A percentile compares a stretch with the other conserved stretches of the same genome.
Evolutionary conservation across 768 basidiomycete genomes (phyloP).

Genomic region (Tylopilus sp.): DNA sequence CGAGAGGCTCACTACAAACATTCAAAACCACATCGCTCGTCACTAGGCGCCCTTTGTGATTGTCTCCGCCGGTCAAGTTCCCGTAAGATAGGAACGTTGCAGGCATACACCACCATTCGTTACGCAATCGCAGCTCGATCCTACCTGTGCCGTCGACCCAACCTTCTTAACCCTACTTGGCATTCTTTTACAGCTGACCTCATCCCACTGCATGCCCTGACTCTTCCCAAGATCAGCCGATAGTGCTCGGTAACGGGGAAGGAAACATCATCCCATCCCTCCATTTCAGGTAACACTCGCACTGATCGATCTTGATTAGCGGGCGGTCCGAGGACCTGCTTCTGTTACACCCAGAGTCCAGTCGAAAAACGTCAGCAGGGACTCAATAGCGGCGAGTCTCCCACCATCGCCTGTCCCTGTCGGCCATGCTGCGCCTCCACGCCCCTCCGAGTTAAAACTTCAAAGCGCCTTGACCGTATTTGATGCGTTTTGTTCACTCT

Average conservation of each 20-base stretch:
- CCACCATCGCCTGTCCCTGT: slow-evolving; percentile 9
- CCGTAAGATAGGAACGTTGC: not conserved
- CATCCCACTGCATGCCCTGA: not conserved
- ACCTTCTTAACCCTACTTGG: not conserved
- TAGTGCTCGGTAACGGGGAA: slow-evolving; percentile 1
- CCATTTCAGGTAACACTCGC: not conserved
- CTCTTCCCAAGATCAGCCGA: slow-evolving; percentile 9
- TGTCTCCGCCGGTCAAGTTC: not conserved
- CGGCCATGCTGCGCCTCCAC: not conserved
- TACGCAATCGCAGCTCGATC: not conserved
- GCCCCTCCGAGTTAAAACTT: not conserved
- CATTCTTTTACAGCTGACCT: not conserved
- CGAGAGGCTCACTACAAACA: too few species aligned
- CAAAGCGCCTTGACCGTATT: not conserved
- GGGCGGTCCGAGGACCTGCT: slow-evolving; percentile 6
- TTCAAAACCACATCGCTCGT: too few species aligned
- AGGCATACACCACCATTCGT: not conserved
- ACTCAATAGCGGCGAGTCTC: not conserved
- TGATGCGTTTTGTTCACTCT: slow-evolving; percentile 1
- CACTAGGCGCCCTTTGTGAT: not conserved
- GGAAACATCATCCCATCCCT: not conserved
- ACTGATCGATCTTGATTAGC: not conserved
- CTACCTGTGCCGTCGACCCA: not conserved
- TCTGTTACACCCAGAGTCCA: not conserved
- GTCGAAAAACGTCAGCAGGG: not conserved